Conservation (phyloP, 805 yeast species). For the Cyberlindnera japonica region DNA sequence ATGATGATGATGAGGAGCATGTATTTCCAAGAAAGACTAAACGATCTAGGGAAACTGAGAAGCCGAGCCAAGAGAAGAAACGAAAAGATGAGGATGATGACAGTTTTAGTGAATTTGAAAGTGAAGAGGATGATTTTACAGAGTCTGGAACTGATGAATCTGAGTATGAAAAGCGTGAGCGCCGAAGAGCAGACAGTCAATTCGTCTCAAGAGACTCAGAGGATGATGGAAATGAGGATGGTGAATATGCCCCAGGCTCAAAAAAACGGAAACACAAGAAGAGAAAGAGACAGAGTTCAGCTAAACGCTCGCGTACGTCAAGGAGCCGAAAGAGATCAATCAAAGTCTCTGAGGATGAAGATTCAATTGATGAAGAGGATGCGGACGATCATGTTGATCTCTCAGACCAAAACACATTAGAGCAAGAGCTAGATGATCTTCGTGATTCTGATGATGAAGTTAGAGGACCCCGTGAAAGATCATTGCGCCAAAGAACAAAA, state of each 20-base stretch:
- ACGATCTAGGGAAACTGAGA: constrained; percentile 7
- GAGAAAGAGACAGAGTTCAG: background rate
- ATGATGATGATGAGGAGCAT: constrained; percentile 13
- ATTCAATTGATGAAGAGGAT: constrained; percentile 26
- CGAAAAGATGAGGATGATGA: constrained; percentile 27
- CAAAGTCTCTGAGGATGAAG: constrained; percentile 18
- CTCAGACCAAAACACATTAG: constrained; percentile 33
- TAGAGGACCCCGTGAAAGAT: constrained; percentile 34
- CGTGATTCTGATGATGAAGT: constrained; percentile 38
- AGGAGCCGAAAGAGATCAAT: constrained; percentile 12
- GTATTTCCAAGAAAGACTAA: constrained; percentile 3
- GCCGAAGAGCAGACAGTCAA: constrained; percentile 18
- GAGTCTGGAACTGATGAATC: constrained; percentile 15
- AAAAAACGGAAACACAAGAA: background rate
- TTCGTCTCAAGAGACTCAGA: constrained; percentile 27
- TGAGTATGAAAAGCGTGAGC: constrained; percentile 16
- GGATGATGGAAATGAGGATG: constrained; percentile 22
- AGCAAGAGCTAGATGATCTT: constrained; percentile 50
- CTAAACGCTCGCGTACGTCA: constrained; percentile 12
- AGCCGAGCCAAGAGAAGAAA: constrained; percentile 17
- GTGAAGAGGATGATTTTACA: constrained; percentile 31
- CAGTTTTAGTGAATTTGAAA: constrained; percentile 38
- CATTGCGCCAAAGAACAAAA: constrained; percentile 63
- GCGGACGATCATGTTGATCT: constrained; percentile 26
- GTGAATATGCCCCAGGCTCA: background rate